Evolutionary conservation across 2,329 filamentous ascomycete species (phyloP).

Genomic region (Colletotrichum tabaci): DNA sequence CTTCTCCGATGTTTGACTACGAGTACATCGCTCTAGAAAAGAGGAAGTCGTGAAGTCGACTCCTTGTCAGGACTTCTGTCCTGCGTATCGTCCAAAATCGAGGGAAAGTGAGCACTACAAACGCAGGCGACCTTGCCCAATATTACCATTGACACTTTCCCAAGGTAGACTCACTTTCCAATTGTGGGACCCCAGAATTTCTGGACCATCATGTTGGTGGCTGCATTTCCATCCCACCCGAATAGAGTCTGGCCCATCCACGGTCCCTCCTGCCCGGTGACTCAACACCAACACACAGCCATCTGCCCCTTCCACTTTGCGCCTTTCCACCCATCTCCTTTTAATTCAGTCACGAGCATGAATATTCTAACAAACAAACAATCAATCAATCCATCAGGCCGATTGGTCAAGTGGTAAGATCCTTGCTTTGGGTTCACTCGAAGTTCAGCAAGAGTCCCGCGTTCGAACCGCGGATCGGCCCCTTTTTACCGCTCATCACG

Average conservation of each 20-base stretch:
- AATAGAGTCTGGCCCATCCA: neutral
- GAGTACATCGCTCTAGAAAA: neutral
- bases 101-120: neutral
- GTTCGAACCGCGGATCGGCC: constrained; percentile 18
- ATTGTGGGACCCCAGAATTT: no score
- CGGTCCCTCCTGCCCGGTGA: constrained; percentile 8
- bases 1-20: neutral
- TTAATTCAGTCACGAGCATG: neutral
- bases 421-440: constrained; percentile 30
- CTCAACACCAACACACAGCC: constrained; percentile 10
- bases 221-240: no score
- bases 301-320: neutral
- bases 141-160: neutral
- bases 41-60: neutral
- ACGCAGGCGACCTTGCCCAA: neutral
- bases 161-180: neutral
- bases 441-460: constrained; percentile 29
- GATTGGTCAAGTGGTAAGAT: constrained; percentile 36
- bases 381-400: constrained; percentile 1
- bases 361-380: neutral
- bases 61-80: neutral
- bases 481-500: neutral
- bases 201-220: neutral
- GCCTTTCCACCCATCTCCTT: neutral
- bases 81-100: neutral